Percentiles rank a stretch among this genome's conserved stretches.
These are phyloP conservation scores for Cadophora sp. DNA, from an alignment of 2,329 filamentous ascomycete species.

Conservation along the genomic window DNA sequence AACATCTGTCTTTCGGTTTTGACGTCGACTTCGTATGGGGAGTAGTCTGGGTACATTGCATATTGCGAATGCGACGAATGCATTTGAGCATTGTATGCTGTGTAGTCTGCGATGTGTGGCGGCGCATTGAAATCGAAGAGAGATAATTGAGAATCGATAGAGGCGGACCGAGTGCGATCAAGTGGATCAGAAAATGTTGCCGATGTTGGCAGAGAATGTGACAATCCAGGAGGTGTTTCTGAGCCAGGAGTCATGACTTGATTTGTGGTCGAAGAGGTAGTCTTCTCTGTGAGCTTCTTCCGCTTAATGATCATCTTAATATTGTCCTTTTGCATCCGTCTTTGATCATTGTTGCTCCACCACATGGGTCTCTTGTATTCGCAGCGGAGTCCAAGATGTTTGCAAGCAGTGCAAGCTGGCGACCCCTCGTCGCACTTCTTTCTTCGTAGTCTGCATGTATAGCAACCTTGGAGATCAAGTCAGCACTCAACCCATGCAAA, in stretches of 20 bases:
- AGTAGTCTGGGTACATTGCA: slow-evolving; percentile 60
- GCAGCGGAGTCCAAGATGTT: slow-evolving; percentile 78
- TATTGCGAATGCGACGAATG: slow-evolving; percentile 58
- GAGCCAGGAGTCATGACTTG: slow-evolving; percentile 55
- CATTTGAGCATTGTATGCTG: slow-evolving; percentile 67
- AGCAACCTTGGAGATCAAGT: slow-evolving; percentile 59
- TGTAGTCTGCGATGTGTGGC: slow-evolving; percentile 60
- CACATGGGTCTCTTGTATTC: slow-evolving; percentile 97
- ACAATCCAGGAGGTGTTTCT: slow-evolving; percentile 77
- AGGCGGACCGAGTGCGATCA: slow-evolving; percentile 75
- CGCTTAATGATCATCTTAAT: slow-evolving; percentile 98
- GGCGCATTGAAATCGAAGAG: slow-evolving; percentile 75
- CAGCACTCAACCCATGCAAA: slow-evolving; percentile 66
- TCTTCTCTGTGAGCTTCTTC: slow-evolving; percentile 93
- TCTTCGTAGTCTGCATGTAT: slow-evolving; percentile 69
- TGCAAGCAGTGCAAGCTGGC: slow-evolving; percentile 69
- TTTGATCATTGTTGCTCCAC: slow-evolving; percentile 94
- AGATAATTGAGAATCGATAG: slow-evolving; percentile 81
- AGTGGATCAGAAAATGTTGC: slow-evolving; percentile 80
- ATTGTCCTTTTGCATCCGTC: slow-evolving; percentile 86
- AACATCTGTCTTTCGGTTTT: slow-evolving; percentile 95
- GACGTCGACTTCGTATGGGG: slow-evolving; percentile 92
- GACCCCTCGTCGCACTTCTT: slow-evolving; percentile 74
- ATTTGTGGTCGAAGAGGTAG: slow-evolving; percentile 56
- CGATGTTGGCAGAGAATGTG: slow-evolving; percentile 81